Evolutionary conservation across 1,139 yeast species (phyloP).

Genomic region (Suhomyces kunorum): DNA sequence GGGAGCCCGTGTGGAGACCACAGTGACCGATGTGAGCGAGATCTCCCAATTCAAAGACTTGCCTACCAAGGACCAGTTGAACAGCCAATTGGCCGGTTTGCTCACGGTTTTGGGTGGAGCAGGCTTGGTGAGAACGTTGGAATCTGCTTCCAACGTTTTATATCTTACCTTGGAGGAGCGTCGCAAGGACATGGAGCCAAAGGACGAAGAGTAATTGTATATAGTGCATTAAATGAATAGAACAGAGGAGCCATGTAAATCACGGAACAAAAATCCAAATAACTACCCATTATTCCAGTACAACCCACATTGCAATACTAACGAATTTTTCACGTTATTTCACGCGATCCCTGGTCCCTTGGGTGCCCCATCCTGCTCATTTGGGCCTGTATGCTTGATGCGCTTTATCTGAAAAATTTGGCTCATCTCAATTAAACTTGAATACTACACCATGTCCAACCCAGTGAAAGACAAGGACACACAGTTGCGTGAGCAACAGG

Average conservation of each 20-base stretch:
- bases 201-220: conserved; percentile 10
- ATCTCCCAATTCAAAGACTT: conserved; percentile 68
- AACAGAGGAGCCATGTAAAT: not conserved
- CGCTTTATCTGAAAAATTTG: conserved; percentile 9
- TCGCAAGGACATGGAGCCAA: conserved; percentile 44
- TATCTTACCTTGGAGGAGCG: conserved; percentile 74
- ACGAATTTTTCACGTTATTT: too few species aligned
- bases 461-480: conserved; percentile 25
- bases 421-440: conserved; percentile 11
- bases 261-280: not conserved
- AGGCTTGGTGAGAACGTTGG: conserved; percentile 80
- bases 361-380: not conserved
- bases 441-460: conserved; percentile 9
- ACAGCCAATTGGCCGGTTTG: conserved; percentile 82
- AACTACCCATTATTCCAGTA: too few species aligned
- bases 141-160: conserved; percentile 62
- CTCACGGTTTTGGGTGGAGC: conserved; percentile 85
- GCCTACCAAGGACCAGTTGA: conserved; percentile 70
- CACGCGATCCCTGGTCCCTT: not conserved
- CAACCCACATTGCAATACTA: too few species aligned
- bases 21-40: conserved; percentile 53
- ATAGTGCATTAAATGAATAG: conserved; percentile 6
- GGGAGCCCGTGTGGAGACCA: conserved; percentile 79
- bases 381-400: conserved; percentile 1
- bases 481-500: conserved; percentile 31